phyloP scores from a whole-genome alignment of 768 basidiomycete species.

The Auriscalpium vulgare region DNA sequence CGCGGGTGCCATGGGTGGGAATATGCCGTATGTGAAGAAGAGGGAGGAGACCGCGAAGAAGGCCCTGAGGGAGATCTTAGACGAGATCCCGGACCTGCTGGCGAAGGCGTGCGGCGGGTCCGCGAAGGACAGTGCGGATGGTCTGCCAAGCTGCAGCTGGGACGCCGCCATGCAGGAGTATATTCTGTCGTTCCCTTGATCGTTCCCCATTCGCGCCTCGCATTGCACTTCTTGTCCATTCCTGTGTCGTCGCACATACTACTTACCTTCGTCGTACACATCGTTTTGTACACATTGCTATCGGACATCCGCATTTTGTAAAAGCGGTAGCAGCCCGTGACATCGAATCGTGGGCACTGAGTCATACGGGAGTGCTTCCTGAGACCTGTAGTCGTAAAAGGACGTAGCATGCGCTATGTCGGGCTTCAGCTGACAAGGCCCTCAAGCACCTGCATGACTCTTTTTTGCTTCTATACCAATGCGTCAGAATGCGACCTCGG shows the following conservation, averaged over 20 bases:
- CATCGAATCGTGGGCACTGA: too few relatives aligned
- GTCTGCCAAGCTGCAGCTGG: slow-evolving; percentile 51
- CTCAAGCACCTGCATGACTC: slow-evolving; percentile 1
- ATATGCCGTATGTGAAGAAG: slow-evolving; percentile 8
- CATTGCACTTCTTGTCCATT: too few relatives aligned
- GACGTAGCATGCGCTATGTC: too few relatives aligned
- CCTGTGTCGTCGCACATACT: too few relatives aligned
- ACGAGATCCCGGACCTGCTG: slow-evolving; percentile 23
- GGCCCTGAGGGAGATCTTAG: slow-evolving; percentile 28
- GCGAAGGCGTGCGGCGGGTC: slow-evolving; percentile 36
- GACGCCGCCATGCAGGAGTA: slow-evolving; percentile 49
- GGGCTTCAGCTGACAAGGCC: neutral
- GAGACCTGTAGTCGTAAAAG: too few relatives aligned
- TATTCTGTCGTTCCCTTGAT: slow-evolving; percentile 58
- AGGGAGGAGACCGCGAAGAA: slow-evolving; percentile 17
- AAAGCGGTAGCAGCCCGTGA: too few relatives aligned
- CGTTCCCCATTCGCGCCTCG: too few relatives aligned
- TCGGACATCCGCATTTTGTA: too few relatives aligned
- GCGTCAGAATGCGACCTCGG: too few relatives aligned
- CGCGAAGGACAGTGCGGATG: slow-evolving; percentile 23
- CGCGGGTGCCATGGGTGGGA: neutral
- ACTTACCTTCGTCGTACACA: too few relatives aligned
- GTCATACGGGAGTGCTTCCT: too few relatives aligned
- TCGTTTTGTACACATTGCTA: too few relatives aligned
- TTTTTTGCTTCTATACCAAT: neutral